Evolutionary conservation across 2,329 filamentous ascomycete genomes (phyloP).

Genomic region (Paracamarosporium sp.): DNA sequence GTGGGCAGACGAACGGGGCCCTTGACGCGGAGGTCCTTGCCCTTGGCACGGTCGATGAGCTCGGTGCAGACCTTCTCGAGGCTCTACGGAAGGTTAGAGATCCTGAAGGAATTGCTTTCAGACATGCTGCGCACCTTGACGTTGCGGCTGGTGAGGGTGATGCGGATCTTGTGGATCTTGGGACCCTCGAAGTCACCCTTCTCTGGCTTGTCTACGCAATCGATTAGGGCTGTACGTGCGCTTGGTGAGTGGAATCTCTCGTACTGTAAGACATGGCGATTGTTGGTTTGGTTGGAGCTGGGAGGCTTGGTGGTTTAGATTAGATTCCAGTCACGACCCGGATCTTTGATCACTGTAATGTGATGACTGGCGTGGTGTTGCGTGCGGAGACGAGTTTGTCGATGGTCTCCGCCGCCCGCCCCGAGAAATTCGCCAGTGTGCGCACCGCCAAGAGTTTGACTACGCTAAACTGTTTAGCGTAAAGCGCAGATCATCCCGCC

Average conservation of each 20-base stretch:
- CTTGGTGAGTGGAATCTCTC: neutral
- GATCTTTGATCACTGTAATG: constrained; percentile 57
- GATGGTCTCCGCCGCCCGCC: constrained; percentile 13
- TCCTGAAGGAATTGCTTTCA: neutral
- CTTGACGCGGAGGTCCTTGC: constrained; percentile 98
- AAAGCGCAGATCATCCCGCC: neutral
- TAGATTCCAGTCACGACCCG: constrained; percentile 56
- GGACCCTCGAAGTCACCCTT: constrained; percentile 90
- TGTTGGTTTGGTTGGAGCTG: constrained; percentile 23
- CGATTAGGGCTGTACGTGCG: constrained; percentile 14
- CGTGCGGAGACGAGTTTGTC: constrained; percentile 36
- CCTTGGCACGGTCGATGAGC: constrained; percentile 97
- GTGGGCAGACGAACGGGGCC: constrained; percentile 96
- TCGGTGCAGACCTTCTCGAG: constrained; percentile 77
- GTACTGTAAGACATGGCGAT: constrained; percentile 46
- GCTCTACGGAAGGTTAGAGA: constrained; percentile 1
- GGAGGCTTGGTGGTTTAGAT: constrained; percentile 23
- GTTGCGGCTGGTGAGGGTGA: constrained; percentile 95
- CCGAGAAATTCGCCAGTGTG: constrained; percentile 16
- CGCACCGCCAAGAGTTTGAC: constrained; percentile 6
- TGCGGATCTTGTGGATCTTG: constrained; percentile 98
- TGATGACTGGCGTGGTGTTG: constrained; percentile 56
- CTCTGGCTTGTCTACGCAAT: constrained; percentile 74
- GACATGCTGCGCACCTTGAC: constrained; percentile 64
- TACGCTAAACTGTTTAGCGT: neutral